Base-by-base conservation (phyloP, 345 rosid genomes). In the Kernera saxatilis region DNA sequence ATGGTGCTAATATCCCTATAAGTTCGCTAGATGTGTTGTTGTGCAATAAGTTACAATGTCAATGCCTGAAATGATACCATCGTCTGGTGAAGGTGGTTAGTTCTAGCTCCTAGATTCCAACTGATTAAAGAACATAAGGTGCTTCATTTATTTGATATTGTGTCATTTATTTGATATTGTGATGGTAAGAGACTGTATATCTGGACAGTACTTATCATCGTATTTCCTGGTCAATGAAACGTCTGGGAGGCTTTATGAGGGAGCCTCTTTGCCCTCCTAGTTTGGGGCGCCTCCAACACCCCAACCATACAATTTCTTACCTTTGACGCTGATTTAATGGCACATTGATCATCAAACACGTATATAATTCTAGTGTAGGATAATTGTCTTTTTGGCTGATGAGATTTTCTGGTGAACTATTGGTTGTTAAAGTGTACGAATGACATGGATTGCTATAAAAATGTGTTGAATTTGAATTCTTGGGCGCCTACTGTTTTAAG, bases 1-100 rank as follows among this genome's bases (percentile, higher is more conserved):
- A 57, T 13, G 13, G 45, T 39, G 49, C 23, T 53, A 18, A 50
- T 67, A 67, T 67, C 72, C 22, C 54, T 39, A 23, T n/a, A 43
- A 50, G 39, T 40, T 30, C 30, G 57, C 36, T 48, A 39, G 18
- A 49, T 50, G 29, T 58, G 27, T 30, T 56, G 14, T 19, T 33
- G 8, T 73, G 49, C 41, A 27, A 19, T 50, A 10, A 40, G 35
- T 46, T 43, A 14, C 61, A 45, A 21, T 67, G 18, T 66, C 21
- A 46, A 19, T 45, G 35, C 67, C 66, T 56, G 36, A 52, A 2
- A 49, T 52, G 75, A 15, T 72, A 43, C n/a, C 21, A 50, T 52
- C 7, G 63, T 41, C 37, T 51, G 55, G 26, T 63, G 64, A 71
- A 60, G 69, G 53, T 72, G n/a, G 55, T 33, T 64, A 54, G 76